Conservation (phyloP, 208 protist genomes). For the Trypanosoma scelopori region DNA sequence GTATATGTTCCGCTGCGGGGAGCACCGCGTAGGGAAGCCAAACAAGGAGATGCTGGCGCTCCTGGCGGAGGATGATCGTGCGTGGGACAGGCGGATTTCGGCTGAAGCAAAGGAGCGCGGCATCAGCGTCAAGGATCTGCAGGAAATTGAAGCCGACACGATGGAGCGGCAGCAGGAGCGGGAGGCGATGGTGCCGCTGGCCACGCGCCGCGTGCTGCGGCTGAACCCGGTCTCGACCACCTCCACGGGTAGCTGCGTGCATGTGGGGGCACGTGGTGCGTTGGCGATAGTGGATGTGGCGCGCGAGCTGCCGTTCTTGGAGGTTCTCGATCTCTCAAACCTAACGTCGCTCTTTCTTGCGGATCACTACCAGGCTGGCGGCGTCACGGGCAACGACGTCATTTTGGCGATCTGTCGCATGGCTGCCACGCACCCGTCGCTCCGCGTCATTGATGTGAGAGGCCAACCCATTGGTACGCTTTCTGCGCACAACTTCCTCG, state of each 20-base stretch:
- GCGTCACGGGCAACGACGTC: conserved; percentile 56
- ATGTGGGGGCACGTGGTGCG: conserved; percentile 66
- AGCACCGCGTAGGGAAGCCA: conserved; percentile 53
- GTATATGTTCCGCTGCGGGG: conserved; percentile 60
- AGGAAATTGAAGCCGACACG: conserved; percentile 35
- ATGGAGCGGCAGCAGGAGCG: conserved; percentile 16
- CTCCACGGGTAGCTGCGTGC: conserved; percentile 14
- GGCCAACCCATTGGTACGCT: conserved; percentile 55
- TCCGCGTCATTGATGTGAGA: conserved; percentile 43
- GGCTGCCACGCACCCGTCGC: conserved; percentile 27
- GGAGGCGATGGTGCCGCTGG: conserved; percentile 33
- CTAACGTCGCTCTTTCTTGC: conserved; percentile 54
- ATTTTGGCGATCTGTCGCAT: conserved; percentile 43
- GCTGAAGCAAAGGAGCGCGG: conserved; percentile 36
- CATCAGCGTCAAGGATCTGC: conserved; percentile 34
- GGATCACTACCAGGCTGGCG: conserved; percentile 37
- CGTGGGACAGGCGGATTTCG: conserved; percentile 30
- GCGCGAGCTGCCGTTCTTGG: conserved; percentile 51
- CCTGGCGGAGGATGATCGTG: conserved; percentile 48
- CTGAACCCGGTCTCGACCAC: conserved; percentile 11
- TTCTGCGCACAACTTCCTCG: conserved; percentile 44
- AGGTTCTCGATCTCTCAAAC: conserved; percentile 60
- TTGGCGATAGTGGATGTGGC: conserved; percentile 62
- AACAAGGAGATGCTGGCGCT: conserved; percentile 49
- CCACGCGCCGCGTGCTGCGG: conserved; percentile 28